Base-by-base conservation (phyloP, 2,329 filamentous ascomycete species). In the Pestalotiopsis sp. region DNA sequence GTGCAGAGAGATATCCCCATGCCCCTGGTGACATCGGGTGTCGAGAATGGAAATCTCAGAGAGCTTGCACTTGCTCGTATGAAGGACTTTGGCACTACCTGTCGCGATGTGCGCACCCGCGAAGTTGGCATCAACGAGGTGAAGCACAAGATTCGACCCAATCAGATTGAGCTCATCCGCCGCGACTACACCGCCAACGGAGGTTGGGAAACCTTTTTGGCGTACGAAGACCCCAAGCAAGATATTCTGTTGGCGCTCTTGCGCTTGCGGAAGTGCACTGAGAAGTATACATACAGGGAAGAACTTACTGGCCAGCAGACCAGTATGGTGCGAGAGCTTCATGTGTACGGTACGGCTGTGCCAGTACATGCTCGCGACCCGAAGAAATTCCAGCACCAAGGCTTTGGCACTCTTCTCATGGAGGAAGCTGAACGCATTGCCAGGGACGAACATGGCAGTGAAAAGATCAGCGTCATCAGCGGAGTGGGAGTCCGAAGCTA, bases 1-100 rank as follows among this genome's bases (percentile, higher is more conserved):
- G 96, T 99, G 0, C 96, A 99, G 84, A 91, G 96, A 79, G 96
- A 99, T 82, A 99, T 99, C 69, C 96, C 96, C n/a, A 99, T 99
- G 96, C 96, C 96, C 0, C 87, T 99, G 27, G 97, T 99, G n/a
- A 98, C 96, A 0, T 97, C 95, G 0, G 96, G 96, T 56, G 96
- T 99, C 0, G 96, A 99, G 82, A 99, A 99, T 75, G 96, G 96
- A 70, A 99, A 99, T 78, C 84, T 99, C 52, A 91, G 96, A 71
- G 96, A 99, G 80, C 85, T 99, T 63, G 95, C 96, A 0, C 84
- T 99, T 67, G 94, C 95, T n/a, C 88, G 96, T 25, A 99, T 99
- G 97, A 98, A 98, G 81, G 96, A 99, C 79, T 98, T 99, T 74
- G 97, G 97, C 64, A 99, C 96, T 0, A 94, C 93, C 1, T 99